phyloP scores from a whole-genome alignment of 805 yeast genomes.

The Cyberlindnera suaveolens region DNA sequence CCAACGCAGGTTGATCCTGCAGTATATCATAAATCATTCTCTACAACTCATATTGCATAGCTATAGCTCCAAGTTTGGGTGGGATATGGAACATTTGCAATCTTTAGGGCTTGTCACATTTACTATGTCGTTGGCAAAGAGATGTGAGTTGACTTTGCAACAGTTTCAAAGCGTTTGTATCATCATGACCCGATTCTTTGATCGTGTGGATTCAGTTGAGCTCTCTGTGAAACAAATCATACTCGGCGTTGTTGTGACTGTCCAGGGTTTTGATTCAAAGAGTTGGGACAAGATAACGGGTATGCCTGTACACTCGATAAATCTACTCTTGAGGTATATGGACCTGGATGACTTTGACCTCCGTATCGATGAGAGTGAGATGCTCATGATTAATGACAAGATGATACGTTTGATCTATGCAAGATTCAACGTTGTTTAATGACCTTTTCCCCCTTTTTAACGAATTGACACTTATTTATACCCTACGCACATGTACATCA shows the following conservation, averaged over 20 bases:
- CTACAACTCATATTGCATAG: slow-evolving; percentile 7
- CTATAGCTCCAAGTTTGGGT: slow-evolving; percentile 4
- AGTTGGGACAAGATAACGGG: slow-evolving; percentile 15
- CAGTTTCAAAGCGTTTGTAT: slow-evolving; percentile 10
- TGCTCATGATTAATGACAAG: slow-evolving; percentile 15
- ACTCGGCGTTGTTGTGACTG: slow-evolving; percentile 4
- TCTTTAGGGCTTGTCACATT: slow-evolving; percentile 6
- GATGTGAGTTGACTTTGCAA: slow-evolving; percentile 7
- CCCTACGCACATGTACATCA: neutral
- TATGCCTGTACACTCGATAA: slow-evolving; percentile 1
- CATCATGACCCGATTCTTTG: slow-evolving; percentile 6
- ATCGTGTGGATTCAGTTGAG: slow-evolving; percentile 2
- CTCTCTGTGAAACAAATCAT: slow-evolving; percentile 13
- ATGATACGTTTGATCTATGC: slow-evolving; percentile 17
- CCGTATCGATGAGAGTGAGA: slow-evolving; percentile 6
- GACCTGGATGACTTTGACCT: slow-evolving; percentile 6
- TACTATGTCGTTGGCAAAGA: slow-evolving; percentile 8
- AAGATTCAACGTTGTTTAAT: slow-evolving; percentile 15
- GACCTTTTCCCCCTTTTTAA: neutral
- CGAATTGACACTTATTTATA: too few relatives aligned
- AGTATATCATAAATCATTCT: slow-evolving; percentile 10
- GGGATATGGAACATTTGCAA: neutral
- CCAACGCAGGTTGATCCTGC: slow-evolving; percentile 8
- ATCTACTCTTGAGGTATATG: slow-evolving; percentile 1
- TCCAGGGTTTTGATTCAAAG: slow-evolving; percentile 1